Evolutionary conservation across 2,329 filamentous ascomycete genomes (phyloP).

Genomic region (Aspergillus niger): DNA sequence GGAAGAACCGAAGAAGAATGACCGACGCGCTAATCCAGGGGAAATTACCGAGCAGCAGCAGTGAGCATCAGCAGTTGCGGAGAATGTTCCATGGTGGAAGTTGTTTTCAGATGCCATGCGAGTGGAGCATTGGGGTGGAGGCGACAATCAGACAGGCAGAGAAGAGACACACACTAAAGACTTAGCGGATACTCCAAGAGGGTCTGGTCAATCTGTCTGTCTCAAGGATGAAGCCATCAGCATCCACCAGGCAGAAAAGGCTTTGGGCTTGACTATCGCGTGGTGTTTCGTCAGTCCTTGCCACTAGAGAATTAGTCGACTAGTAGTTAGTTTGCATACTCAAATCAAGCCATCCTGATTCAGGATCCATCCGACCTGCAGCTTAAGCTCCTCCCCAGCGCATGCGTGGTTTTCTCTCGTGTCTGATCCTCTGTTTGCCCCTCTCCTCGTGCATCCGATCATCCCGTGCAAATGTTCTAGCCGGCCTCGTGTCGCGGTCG

Average conservation of each 20-base stretch:
- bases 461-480: neutral
- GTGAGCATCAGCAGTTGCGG: neutral
- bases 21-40: neutral
- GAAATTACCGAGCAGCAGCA: neutral
- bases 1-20: neutral
- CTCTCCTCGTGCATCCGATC: neutral
- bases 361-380: no score
- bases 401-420: neutral
- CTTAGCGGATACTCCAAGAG: neutral
- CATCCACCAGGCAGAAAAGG: neutral
- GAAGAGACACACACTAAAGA: neutral
- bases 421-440: neutral
- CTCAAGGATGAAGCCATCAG: no score
- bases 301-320: no score
- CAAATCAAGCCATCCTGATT: no score
- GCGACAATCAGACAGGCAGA: neutral
- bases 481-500: no score
- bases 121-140: neutral
- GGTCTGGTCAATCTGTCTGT: no score
- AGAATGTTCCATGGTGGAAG: neutral
- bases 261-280: neutral
- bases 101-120: neutral
- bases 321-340: no score
- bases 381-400: no score
- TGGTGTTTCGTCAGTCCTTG: neutral